Evolutionary conservation across 225 moss, liverwort and hornwort genomes (phyloP).

Genomic region (Neckera pumila): DNA sequence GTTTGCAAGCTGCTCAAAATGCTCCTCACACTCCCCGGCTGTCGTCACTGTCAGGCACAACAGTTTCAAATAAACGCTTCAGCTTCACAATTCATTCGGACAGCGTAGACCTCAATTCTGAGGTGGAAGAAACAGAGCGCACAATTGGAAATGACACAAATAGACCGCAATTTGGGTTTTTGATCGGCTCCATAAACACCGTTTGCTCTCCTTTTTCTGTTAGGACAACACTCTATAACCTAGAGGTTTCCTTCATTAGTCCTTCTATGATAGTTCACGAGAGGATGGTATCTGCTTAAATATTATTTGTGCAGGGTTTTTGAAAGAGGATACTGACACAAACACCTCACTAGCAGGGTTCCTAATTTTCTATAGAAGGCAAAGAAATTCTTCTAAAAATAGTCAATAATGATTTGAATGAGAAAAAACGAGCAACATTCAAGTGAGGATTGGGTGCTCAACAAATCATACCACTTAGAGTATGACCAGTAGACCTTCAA

Average conservation of each 20-base stretch:
- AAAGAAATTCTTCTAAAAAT: background rate
- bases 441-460: background rate
- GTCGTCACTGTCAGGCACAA: background rate
- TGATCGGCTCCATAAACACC: background rate
- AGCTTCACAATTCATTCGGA: background rate
- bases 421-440: background rate
- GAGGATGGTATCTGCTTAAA: background rate
- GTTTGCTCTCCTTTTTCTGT: background rate
- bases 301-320: background rate
- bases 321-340: background rate
- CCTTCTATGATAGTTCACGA: background rate
- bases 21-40: conserved; percentile 1
- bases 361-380: background rate
- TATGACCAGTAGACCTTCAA: background rate
- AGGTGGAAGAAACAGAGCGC: background rate
- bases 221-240: background rate
- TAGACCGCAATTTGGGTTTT: background rate
- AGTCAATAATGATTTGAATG: background rate
- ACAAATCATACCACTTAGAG: background rate
- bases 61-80: background rate
- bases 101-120: background rate
- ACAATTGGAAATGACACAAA: background rate
- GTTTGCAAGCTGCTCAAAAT: conserved; percentile 21
- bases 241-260: background rate
- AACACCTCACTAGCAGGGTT: background rate